phyloP scores from a whole-genome alignment of 192 early-diverging fungal genomes.

The Coemansia sp. region DNA sequence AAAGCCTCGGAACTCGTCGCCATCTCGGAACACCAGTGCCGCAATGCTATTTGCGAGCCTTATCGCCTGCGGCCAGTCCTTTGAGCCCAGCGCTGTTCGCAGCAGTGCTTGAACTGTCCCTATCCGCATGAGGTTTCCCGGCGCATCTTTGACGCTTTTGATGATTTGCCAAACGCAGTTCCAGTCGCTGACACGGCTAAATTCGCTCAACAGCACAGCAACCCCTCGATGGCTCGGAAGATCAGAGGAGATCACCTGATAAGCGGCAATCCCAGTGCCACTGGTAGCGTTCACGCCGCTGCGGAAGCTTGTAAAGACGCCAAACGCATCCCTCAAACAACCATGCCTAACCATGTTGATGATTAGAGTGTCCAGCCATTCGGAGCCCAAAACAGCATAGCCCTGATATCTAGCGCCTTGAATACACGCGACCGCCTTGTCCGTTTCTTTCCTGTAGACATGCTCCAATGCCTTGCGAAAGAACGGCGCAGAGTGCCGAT shows the following conservation, averaged over 20 bases:
- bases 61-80: slow-evolving; percentile 20
- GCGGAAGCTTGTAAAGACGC: slow-evolving; percentile 16
- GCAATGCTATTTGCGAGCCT: slow-evolving; percentile 3
- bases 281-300: slow-evolving; percentile 8
- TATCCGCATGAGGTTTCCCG: not conserved
- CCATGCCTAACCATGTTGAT: slow-evolving; percentile 13
- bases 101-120: slow-evolving; percentile 7
- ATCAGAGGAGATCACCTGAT: slow-evolving; percentile 17
- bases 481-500: slow-evolving; percentile 26
- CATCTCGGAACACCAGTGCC: slow-evolving; percentile 3
- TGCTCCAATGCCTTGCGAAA: slow-evolving; percentile 23
- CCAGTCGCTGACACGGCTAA: slow-evolving; percentile 22
- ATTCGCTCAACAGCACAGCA: slow-evolving; percentile 6
- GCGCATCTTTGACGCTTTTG: not conserved
- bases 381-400: slow-evolving; percentile 2
- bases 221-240: slow-evolving; percentile 1
- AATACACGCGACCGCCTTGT: slow-evolving; percentile 14
- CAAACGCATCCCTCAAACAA: slow-evolving; percentile 16
- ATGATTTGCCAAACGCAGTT: slow-evolving; percentile 30
- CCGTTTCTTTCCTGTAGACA: slow-evolving; percentile 3
- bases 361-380: slow-evolving; percentile 21
- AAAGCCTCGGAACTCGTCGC: not conserved
- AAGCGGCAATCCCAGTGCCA: slow-evolving; percentile 2
- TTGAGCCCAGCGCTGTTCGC: slow-evolving; percentile 12
- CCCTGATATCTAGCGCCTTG: slow-evolving; percentile 11